Percentiles rank a stretch among this genome's conserved stretches.
Evolutionary conservation across 1,139 yeast genomes (phyloP).

Genomic region (Pichia sp.): DNA sequence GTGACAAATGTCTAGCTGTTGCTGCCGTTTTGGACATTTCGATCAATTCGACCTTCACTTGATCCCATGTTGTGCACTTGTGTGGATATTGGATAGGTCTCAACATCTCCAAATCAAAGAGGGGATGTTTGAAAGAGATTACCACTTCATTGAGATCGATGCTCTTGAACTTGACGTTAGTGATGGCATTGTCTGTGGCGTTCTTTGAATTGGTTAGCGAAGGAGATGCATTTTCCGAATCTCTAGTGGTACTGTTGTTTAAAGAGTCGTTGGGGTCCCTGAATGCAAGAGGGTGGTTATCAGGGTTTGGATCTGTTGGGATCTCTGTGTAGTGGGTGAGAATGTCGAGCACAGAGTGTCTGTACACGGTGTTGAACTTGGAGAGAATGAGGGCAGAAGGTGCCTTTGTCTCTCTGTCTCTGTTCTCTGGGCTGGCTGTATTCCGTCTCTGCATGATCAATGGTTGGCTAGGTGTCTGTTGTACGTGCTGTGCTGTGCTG

Average conservation of each 20-base stretch:
- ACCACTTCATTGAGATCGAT: slow-evolving; percentile 38
- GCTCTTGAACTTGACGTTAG: slow-evolving; percentile 41
- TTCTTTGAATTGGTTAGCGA: slow-evolving; percentile 2
- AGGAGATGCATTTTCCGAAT: slow-evolving; percentile 1
- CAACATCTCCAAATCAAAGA: slow-evolving; percentile 43
- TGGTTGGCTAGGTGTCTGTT: too few relatives aligned
- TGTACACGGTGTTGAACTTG: slow-evolving; percentile 71
- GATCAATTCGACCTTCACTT: slow-evolving; percentile 52
- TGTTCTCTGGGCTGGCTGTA: too few relatives aligned
- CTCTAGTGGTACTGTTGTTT: too few relatives aligned
- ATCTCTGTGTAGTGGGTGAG: slow-evolving; percentile 58
- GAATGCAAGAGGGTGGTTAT: slow-evolving; percentile 17
- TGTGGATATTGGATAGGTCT: slow-evolving; percentile 39
- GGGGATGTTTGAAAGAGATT: slow-evolving; percentile 30
- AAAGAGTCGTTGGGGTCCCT: slow-evolving; percentile 10
- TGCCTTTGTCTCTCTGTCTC: too few relatives aligned
- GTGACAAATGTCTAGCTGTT: slow-evolving; percentile 51
- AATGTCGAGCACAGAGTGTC: slow-evolving; percentile 62
- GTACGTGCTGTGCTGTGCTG: too few relatives aligned
- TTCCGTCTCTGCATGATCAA: too few relatives aligned
- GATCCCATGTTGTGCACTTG: slow-evolving; percentile 32
- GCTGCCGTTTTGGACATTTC: slow-evolving; percentile 69
- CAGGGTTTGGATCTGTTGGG: slow-evolving; percentile 25
- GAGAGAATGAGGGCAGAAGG: too few relatives aligned
- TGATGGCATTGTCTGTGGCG: background rate